These are phyloP conservation scores for Magnusiomyces suaveolens DNA, from an alignment of 1,139 yeast genomes.

Conservation along the genomic window DNA sequence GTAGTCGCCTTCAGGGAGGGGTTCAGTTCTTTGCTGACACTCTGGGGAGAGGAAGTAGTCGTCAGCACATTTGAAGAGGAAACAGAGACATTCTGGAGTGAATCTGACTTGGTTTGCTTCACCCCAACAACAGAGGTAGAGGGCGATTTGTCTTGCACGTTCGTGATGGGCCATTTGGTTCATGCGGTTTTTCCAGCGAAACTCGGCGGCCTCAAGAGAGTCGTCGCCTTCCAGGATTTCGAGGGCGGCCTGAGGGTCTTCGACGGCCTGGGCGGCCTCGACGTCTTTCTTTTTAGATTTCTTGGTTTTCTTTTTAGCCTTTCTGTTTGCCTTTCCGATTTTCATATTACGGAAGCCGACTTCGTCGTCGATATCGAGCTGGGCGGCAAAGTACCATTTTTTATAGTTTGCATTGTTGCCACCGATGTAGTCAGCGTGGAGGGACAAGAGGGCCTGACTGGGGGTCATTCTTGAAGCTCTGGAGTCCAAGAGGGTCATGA, in stretches of 20 bases:
- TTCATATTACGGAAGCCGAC: slow-evolving; percentile 72
- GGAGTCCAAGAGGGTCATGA: slow-evolving; percentile 88
- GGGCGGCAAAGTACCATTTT: slow-evolving; percentile 95
- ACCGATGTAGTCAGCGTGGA: slow-evolving; percentile 96
- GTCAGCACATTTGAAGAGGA: slow-evolving; percentile 83
- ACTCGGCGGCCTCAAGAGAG: slow-evolving; percentile 70
- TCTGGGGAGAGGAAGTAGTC: slow-evolving; percentile 82
- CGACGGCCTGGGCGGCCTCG: slow-evolving; percentile 18
- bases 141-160: slow-evolving; percentile 81
- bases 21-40: slow-evolving; percentile 74
- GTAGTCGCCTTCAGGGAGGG: slow-evolving; percentile 88
- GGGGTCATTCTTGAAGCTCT: slow-evolving; percentile 97
- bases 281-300: slow-evolving; percentile 51
- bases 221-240: slow-evolving; percentile 84
- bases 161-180: slow-evolving; percentile 58
- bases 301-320: slow-evolving; percentile 47
- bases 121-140: slow-evolving; percentile 92
- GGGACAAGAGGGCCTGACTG: slow-evolving; percentile 78
- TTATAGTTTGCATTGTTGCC: slow-evolving; percentile 86
- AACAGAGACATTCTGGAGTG: slow-evolving; percentile 86
- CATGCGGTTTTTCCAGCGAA: slow-evolving; percentile 77
- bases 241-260: slow-evolving; percentile 44
- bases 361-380: slow-evolving; percentile 73
- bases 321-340: slow-evolving; percentile 56
- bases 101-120: slow-evolving; percentile 97